A percentile compares a stretch with the other conserved stretches of the same genome.
These are phyloP conservation scores for Crepidotus variabilis DNA, from an alignment of 768 basidiomycete genomes.

Conservation along the genomic window DNA sequence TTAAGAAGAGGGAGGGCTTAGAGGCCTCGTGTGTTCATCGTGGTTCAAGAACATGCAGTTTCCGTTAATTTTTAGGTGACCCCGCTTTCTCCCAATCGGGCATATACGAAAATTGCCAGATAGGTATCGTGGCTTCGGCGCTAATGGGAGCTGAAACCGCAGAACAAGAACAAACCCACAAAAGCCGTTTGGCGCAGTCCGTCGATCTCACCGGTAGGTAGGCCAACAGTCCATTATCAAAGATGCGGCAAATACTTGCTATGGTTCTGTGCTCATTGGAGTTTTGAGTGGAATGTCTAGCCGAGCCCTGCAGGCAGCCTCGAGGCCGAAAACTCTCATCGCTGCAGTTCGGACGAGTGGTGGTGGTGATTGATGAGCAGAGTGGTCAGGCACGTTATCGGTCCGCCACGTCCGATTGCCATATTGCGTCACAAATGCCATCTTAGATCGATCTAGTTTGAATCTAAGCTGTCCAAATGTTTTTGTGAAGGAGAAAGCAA, in stretches of 20 bases:
- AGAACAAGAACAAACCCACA: neutral
- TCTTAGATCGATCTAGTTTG: neutral
- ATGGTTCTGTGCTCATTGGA: neutral
- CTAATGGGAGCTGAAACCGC: neutral
- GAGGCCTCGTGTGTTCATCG: neutral
- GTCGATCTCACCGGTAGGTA: too few relatives aligned
- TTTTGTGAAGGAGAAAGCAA: too few relatives aligned
- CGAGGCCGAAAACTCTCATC: neutral
- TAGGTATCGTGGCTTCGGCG: neutral
- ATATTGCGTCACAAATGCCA: neutral
- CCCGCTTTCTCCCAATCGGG: neutral
- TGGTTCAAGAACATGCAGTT: neutral
- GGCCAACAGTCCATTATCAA: too few relatives aligned
- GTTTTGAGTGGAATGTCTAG: neutral
- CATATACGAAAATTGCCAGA: neutral
- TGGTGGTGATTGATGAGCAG: neutral
- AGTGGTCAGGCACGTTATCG: neutral
- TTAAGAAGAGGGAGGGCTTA: slow-evolving; percentile 9
- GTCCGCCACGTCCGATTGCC: neutral
- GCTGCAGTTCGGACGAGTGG: neutral
- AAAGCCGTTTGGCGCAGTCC: neutral
- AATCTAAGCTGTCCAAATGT: too few relatives aligned
- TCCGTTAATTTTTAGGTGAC: neutral
- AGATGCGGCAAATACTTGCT: neutral
- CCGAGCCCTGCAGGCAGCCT: neutral